Conservation (phyloP, 83 land plant species). For the Picea engelmannii region DNA sequence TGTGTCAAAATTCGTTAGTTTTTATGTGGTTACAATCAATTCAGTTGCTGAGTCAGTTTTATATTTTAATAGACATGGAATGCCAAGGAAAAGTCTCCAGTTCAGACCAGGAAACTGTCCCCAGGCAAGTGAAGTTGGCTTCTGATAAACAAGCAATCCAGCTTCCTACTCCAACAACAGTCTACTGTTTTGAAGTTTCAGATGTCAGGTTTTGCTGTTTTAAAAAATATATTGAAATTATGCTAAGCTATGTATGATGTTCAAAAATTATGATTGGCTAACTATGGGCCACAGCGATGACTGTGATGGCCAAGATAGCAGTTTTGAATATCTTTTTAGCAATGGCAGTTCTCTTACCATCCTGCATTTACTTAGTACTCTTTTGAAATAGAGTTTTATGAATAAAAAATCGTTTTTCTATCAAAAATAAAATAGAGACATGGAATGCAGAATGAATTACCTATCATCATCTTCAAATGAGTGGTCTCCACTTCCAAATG, state of each 20-base stretch:
- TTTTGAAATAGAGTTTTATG: background rate
- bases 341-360: background rate
- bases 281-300: background rate
- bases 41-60: background rate
- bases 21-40: background rate
- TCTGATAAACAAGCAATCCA: too few relatives aligned
- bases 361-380: background rate
- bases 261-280: background rate
- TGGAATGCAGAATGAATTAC: constrained; percentile 30
- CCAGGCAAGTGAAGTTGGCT: too few relatives aligned
- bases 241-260: too few relatives aligned
- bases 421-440: constrained; percentile 1
- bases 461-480: constrained; percentile 81
- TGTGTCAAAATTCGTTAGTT: background rate
- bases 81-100: background rate
- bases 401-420: background rate
- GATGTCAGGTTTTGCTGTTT: too few relatives aligned
- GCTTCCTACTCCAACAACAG: too few relatives aligned
- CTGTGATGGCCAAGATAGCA: background rate
- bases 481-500: constrained; percentile 81
- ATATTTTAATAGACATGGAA: background rate
- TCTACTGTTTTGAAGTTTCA: too few relatives aligned
- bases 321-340: background rate
- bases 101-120: too few relatives aligned
- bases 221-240: too few relatives aligned